Evolutionary conservation across 202 grass and related monocot genomes (phyloP).

Genomic region (Alloteropsis angusta): DNA sequence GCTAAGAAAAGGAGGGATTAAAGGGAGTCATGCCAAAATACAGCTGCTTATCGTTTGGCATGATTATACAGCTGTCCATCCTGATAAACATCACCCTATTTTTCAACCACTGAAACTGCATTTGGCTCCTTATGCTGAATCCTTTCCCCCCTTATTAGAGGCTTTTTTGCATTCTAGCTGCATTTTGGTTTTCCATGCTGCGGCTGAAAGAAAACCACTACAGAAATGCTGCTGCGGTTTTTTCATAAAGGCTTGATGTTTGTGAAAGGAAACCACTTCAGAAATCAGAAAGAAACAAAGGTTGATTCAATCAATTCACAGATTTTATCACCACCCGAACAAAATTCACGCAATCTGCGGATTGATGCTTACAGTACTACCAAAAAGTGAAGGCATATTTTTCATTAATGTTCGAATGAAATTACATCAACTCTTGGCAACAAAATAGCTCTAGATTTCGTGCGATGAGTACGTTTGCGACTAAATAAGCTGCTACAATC

Average conservation of each 20-base stretch:
- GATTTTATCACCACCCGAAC: constrained; percentile 1
- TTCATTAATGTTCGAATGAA: neutral
- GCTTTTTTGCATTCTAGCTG: neutral
- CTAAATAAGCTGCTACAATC: constrained; percentile 33
- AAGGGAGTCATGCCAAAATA: neutral
- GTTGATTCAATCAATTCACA: neutral
- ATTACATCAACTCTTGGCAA: neutral
- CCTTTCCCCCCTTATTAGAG: neutral
- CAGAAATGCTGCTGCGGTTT: neutral
- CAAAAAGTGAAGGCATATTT: neutral
- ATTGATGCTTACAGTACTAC: neutral
- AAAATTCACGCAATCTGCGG: neutral
- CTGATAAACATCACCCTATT: neutral
- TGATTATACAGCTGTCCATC: neutral
- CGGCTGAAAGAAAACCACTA: neutral
- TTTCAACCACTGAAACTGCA: neutral
- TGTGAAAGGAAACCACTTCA: neutral
- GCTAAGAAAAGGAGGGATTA: neutral
- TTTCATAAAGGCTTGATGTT: neutral
- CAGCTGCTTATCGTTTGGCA: neutral
- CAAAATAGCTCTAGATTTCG: neutral
- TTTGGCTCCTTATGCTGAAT: neutral
- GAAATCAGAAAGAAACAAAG: neutral
- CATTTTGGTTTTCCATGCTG: neutral
- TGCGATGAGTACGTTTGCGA: neutral